These are phyloP conservation scores for Pyrenochaeta sp. DNA, from an alignment of 2,329 filamentous ascomycete species.

Conservation along the genomic window DNA sequence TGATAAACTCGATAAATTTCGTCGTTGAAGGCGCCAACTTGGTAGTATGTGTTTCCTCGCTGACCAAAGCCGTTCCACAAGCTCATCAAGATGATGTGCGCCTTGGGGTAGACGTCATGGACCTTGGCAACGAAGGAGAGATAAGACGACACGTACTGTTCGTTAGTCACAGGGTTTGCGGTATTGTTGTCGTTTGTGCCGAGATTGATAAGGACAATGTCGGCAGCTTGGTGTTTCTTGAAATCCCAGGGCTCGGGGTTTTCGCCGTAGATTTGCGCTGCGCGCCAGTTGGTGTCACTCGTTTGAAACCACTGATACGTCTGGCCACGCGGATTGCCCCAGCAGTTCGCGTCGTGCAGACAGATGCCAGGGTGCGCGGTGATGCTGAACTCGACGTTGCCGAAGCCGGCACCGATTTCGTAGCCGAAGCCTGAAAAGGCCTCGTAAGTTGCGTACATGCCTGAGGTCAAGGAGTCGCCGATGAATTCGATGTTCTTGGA, in stretches of 20 bases:
- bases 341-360: slow-evolving; percentile 64
- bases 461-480: slow-evolving; percentile 60
- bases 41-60: slow-evolving; percentile 60
- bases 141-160: slow-evolving; percentile 52
- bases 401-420: slow-evolving; percentile 64
- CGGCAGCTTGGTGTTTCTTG: slow-evolving; percentile 42
- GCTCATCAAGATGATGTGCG: slow-evolving; percentile 55
- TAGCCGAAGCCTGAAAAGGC: slow-evolving; percentile 65
- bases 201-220: slow-evolving; percentile 57
- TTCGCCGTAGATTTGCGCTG: slow-evolving; percentile 52
- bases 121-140: slow-evolving; percentile 53
- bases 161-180: slow-evolving; percentile 51
- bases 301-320: slow-evolving; percentile 67
- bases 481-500: slow-evolving; percentile 55
- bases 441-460: slow-evolving; percentile 68
- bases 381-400: slow-evolving; percentile 66
- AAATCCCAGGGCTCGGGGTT: slow-evolving; percentile 49
- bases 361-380: slow-evolving; percentile 69
- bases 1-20: slow-evolving; percentile 62
- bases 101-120: slow-evolving; percentile 52
- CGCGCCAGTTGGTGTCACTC: slow-evolving; percentile 62
- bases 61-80: slow-evolving; percentile 65
- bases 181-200: slow-evolving; percentile 58
- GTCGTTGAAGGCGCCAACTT: slow-evolving; percentile 58
- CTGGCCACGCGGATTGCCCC: slow-evolving; percentile 54